Base-by-base conservation (phyloP, 148 eudicot species). In the Camellia granthamiana region DNA sequence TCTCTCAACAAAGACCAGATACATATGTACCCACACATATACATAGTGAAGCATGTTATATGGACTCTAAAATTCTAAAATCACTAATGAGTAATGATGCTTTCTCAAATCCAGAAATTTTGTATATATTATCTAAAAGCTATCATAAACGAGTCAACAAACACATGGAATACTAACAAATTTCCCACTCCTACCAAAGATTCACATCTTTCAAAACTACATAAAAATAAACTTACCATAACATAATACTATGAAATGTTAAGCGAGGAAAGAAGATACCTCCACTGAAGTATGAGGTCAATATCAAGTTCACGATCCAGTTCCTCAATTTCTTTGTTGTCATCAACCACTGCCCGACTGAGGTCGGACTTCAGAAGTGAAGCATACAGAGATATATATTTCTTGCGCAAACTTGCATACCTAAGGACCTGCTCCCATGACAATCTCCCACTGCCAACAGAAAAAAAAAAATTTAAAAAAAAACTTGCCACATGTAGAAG, bases 261-360 rank as follows among this genome's bases (percentile, higher is more conserved):
- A 62, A 62, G 63, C 66, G 61, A 58, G 55, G 78, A 47, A 70
- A 19, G 74, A 55, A 65, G 52, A 68, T 88, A 96, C 99, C 99
- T 97, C 99, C 99, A 97, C 78, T 94, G 99, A 77, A 97, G 86
- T 84, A 94, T 87, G 73, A 94, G 92, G 64, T 97, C 98, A 82
- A 86, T 90, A 86, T 97, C 97, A 84, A 97, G 95, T 86, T 91
- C 94, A 74, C 86, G 91, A 79, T 97, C 99, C 66, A 97, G 83
- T 81, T 90, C 92, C 83, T 87, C 92, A 63, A 97, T 85, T 75
- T 97, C 98, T 86, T 90, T 80, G 77, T 90, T 91, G 82, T 89
- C 92, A 86, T 94, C 97, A 70, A 90, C 83, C 65, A 92, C 89
- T 0, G 79, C 81, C 49, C 88, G 90, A 69, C 88, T 90, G 38